Conservation (phyloP, 31 red algal species). For the Asparagopsis taxiformis region DNA sequence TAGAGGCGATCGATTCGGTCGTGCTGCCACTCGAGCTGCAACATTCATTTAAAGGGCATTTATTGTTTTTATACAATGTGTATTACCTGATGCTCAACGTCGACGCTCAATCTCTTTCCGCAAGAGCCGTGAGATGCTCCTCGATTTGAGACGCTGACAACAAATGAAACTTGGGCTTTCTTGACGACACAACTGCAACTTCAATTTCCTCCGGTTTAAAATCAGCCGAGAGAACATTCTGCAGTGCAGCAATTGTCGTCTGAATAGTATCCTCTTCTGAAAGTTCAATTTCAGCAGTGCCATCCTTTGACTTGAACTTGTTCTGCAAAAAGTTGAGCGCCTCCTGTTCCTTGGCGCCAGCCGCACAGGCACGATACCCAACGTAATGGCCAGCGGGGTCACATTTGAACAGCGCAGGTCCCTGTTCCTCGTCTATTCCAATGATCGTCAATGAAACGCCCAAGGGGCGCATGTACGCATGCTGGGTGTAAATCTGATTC, state of each 20-base stretch:
- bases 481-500: conserved; percentile 97
- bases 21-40: too few species aligned
- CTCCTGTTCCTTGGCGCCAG: conserved; percentile 94
- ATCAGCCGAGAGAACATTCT: conserved; percentile 77
- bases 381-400: conserved; percentile 97
- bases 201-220: conserved; percentile 90
- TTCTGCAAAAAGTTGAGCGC: conserved; percentile 95
- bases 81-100: background rate
- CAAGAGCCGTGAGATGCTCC: conserved; percentile 70
- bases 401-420: conserved; percentile 90
- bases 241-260: conserved; percentile 84
- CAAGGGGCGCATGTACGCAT: conserved; percentile 97
- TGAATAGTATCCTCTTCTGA: conserved; percentile 77
- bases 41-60: too few species aligned
- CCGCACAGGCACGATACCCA: conserved; percentile 89
- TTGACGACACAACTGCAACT: conserved; percentile 75
- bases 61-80: background rate
- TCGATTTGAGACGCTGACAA: conserved; percentile 87
- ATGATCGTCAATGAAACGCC: conserved; percentile 84
- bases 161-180: conserved; percentile 72
- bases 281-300: conserved; percentile 37
- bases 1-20: too few species aligned
- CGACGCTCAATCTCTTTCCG: conserved; percentile 73
- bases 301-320: conserved; percentile 75
- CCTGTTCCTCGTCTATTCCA: conserved; percentile 93